phyloP scores from a whole-genome alignment of 2,329 filamentous ascomycete genomes.

The Fonsecaea nubica region DNA sequence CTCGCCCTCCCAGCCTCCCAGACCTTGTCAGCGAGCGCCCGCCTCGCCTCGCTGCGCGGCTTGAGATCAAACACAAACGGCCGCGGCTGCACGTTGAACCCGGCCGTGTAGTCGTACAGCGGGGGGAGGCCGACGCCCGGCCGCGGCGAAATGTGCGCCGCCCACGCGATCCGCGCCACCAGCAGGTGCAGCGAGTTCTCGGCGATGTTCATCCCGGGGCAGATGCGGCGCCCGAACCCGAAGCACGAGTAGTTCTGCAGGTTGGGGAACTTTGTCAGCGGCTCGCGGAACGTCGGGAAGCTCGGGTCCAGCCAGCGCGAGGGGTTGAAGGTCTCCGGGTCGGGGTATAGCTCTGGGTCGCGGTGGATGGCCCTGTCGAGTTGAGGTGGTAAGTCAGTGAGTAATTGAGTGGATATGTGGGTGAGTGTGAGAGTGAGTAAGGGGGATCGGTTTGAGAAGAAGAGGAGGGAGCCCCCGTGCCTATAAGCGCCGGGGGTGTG shows the following conservation, averaged over 20 bases:
- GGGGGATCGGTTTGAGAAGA: not conserved
- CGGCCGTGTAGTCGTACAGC: conserved; percentile 33
- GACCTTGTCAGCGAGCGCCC: conserved; percentile 14
- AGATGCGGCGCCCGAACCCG: conserved; percentile 59
- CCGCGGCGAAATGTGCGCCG: conserved; percentile 44
- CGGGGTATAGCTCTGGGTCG: conserved; percentile 59
- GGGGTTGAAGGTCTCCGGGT: conserved; percentile 59
- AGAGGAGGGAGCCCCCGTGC: too few species aligned
- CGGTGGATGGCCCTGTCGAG: conserved; percentile 54
- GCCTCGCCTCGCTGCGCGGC: conserved; percentile 16
- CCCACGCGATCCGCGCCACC: conserved; percentile 38
- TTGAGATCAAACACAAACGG: conserved; percentile 32
- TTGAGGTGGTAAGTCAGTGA: not conserved
- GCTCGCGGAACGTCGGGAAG: conserved; percentile 61
- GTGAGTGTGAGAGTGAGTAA: not conserved
- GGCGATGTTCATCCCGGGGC: conserved; percentile 42
- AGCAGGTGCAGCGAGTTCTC: conserved; percentile 38
- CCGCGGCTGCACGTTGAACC: conserved; percentile 35
- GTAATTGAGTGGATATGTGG: not conserved
- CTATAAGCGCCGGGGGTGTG: too few species aligned
- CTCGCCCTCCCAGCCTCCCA: conserved; percentile 10
- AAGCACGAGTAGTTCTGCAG: conserved; percentile 62
- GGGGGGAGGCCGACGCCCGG: conserved; percentile 20
- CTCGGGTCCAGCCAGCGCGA: conserved; percentile 60
- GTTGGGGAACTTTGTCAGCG: conserved; percentile 59